A percentile compares a stretch with the other conserved stretches of the same genome.
phyloP scores from a whole-genome alignment of 1,139 yeast genomes.

The Yamadazyma sp. region DNA sequence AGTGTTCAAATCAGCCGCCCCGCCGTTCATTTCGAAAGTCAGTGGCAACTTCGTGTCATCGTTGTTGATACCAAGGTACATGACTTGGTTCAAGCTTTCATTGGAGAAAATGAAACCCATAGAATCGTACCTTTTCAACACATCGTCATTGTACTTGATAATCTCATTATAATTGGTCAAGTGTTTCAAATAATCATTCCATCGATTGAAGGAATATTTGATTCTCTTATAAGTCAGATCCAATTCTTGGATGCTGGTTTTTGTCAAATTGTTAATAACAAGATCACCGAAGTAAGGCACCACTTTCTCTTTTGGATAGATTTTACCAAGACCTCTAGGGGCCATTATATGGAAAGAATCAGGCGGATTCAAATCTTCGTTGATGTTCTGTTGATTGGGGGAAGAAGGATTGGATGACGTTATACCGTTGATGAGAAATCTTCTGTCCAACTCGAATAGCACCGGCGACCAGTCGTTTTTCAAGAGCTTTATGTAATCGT shows the following conservation, averaged over 20 bases:
- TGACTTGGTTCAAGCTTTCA: slow-evolving; percentile 46
- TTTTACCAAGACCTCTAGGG: slow-evolving; percentile 82
- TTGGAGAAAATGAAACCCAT: slow-evolving; percentile 50
- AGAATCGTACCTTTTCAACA: slow-evolving; percentile 41
- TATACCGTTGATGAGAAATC: slow-evolving; percentile 53
- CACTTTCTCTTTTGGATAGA: slow-evolving; percentile 74
- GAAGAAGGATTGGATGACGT: slow-evolving; percentile 16
- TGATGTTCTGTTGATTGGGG: slow-evolving; percentile 13
- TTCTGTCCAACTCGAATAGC: slow-evolving; percentile 80
- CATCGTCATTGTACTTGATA: slow-evolving; percentile 45
- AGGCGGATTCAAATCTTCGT: slow-evolving; percentile 16
- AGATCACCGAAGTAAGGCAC: slow-evolving; percentile 93
- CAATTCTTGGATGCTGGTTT: slow-evolving; percentile 52
- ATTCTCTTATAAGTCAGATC: slow-evolving; percentile 69
- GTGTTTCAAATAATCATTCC: slow-evolving; percentile 67
- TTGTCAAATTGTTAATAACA: slow-evolving; percentile 32
- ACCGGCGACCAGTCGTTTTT: slow-evolving; percentile 94
- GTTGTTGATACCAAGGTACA: slow-evolving; percentile 39
- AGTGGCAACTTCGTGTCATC: slow-evolving; percentile 30
- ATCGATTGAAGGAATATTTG: slow-evolving; percentile 72
- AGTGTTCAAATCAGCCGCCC: not conserved
- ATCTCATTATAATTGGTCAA: slow-evolving; percentile 37
- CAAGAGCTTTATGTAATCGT: slow-evolving; percentile 58
- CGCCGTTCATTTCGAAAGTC: slow-evolving; percentile 10
- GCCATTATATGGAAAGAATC: slow-evolving; percentile 75